These are phyloP conservation scores for Eucalyptus erythrocorys DNA, from an alignment of 345 rosid species.

Conservation along the genomic window DNA sequence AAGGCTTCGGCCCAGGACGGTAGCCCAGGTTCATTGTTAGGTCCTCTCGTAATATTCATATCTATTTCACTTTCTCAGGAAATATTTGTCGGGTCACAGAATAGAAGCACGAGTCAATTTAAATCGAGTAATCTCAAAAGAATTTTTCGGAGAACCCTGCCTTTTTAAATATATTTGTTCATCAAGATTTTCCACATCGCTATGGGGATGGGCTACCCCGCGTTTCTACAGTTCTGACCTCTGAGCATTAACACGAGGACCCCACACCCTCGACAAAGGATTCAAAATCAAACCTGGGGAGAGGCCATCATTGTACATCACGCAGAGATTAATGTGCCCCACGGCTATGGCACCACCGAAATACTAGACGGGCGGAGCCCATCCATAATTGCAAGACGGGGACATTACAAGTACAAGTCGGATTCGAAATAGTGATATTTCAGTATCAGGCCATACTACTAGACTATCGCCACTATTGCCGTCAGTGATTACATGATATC, in stretches of 20 bases:
- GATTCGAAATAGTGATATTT: neutral
- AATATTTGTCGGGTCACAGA: neutral
- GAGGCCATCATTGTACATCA: neutral
- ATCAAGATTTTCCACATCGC: neutral
- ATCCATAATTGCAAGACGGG: neutral
- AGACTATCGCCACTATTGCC: too few relatives aligned
- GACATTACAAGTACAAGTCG: neutral
- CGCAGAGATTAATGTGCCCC: neutral
- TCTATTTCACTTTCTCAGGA: neutral
- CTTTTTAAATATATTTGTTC: neutral
- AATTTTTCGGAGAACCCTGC: neutral
- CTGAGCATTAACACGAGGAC: neutral
- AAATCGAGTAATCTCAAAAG: neutral
- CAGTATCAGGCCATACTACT: neutral
- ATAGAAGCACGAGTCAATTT: neutral
- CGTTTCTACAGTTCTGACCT: neutral
- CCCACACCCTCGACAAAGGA: neutral
- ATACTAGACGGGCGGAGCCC: neutral
- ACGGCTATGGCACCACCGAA: neutral
- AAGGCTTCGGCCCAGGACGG: neutral
- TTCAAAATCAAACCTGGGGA: neutral
- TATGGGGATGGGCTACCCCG: neutral
- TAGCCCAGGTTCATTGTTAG: neutral
- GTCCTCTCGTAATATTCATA: neutral
- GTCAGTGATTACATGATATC: neutral